Evolutionary conservation across 164 flowering plant genomes (phyloP), one percentile per base, ranked within the genome.

Genomic region (Protea cynaroides): DNA sequence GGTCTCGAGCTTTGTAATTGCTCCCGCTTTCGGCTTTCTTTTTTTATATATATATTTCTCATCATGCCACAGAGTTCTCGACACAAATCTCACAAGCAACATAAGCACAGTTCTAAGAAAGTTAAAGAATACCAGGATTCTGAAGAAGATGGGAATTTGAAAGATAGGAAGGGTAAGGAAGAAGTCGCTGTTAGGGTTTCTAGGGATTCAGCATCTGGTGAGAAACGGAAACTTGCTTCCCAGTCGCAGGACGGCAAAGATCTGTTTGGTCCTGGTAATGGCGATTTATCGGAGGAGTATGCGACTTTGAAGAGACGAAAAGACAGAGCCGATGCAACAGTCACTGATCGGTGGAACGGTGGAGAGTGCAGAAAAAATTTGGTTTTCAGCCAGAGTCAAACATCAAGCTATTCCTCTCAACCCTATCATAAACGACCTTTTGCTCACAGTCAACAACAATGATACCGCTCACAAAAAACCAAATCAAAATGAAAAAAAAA

Each of bases 61-160:
- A 10, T 40, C 46, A 40, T 40, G 46, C 83, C 89, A 66, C 66
- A 78, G 69, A 83, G 89, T 79, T 84, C 86, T 58, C 65, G 84
- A 66, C 86, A 82, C 70, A 85, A 84, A 65, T 79, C 81, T 19
- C 82, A 79, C 59, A 81, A 74, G 73, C 80, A 72, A 66, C 81
- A 86, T 69, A 86, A 80, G 74, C 82, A 80, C 57, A 77, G 82
- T 60, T 72, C 72, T n/a, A 79, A 64, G 44, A 81, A 81, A 25
- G 71, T n/a, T 17, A 77, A 59, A 51, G 81, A 82, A 8, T 66
- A 62, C 46, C 69, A 69, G 56, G 76, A 72, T 29, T 72, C 76
- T 21, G 79, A 72, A 21, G 74, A 67, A 52, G 77, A 62, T 13
- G 37, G 25, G 55, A 66, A 40, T 24, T 49, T 59, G 54, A 75